These are phyloP conservation scores for Exophiala calicioides DNA, from an alignment of 2,329 filamentous ascomycete genomes.

Conservation along the genomic window DNA sequence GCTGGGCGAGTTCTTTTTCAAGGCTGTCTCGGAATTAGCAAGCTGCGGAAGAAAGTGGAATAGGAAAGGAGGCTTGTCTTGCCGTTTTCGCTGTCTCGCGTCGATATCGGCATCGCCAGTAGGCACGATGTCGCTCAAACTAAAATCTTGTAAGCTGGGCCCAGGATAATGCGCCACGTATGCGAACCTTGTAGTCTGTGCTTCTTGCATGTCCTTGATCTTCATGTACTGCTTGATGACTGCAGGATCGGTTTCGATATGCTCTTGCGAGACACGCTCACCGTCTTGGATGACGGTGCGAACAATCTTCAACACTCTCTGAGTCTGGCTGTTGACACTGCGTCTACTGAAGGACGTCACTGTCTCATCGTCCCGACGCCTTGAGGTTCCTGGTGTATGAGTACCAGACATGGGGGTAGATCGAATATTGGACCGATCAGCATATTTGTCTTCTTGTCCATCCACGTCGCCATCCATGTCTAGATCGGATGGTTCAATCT, in stretches of 20 bases:
- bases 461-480: slow-evolving; percentile 64
- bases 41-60: slow-evolving; percentile 21
- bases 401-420: slow-evolving; percentile 68
- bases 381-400: slow-evolving; percentile 56
- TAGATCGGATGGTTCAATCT: slow-evolving; percentile 69
- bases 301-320: slow-evolving; percentile 60
- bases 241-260: slow-evolving; percentile 71
- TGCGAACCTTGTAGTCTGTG: slow-evolving; percentile 72
- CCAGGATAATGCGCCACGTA: neutral
- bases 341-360: slow-evolving; percentile 74
- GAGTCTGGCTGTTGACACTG: slow-evolving; percentile 65
- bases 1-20: slow-evolving; percentile 38
- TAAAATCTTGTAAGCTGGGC: slow-evolving; percentile 17
- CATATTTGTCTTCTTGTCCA: slow-evolving; percentile 51
- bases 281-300: slow-evolving; percentile 65
- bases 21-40: slow-evolving; percentile 51
- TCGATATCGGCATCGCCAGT: slow-evolving; percentile 70
- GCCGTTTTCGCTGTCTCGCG: slow-evolving; percentile 61
- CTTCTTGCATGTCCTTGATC: slow-evolving; percentile 69
- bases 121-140: slow-evolving; percentile 43
- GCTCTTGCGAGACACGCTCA: slow-evolving; percentile 60
- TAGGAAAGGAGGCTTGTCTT: slow-evolving; percentile 25
- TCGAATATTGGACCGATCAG: slow-evolving; percentile 41
- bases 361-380: slow-evolving; percentile 69
- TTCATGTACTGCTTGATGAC: slow-evolving; percentile 89